These are phyloP conservation scores for Trichoderma asperelloides DNA, from an alignment of 495 filamentous ascomycete genomes.

Conservation along the genomic window DNA sequence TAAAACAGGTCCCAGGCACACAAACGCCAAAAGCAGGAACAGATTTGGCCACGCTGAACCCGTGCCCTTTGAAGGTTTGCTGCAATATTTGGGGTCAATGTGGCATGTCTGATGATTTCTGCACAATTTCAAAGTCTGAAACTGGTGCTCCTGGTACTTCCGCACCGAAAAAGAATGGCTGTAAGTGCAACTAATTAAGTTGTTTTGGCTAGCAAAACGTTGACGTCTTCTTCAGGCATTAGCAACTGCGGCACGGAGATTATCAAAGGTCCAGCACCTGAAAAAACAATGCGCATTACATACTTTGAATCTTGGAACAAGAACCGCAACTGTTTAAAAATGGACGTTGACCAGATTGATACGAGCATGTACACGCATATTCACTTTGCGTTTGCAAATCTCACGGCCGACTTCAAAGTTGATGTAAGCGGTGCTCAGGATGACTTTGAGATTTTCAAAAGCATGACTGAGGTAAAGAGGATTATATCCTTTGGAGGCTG, in stretches of 20 bases:
- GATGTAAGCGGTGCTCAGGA: background rate
- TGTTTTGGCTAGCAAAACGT: too few relatives aligned
- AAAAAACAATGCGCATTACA: slow-evolving; percentile 12
- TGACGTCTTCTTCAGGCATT: slow-evolving; percentile 19
- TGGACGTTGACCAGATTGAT: slow-evolving; percentile 19
- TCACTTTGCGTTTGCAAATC: slow-evolving; percentile 33
- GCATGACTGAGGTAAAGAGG: slow-evolving; percentile 19
- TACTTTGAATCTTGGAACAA: slow-evolving; percentile 25
- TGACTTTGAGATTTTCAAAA: slow-evolving; percentile 19
- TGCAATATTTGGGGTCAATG: slow-evolving; percentile 36
- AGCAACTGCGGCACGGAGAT: slow-evolving; percentile 39
- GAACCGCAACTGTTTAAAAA: slow-evolving; percentile 19
- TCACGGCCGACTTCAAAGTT: background rate
- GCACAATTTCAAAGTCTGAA: slow-evolving; percentile 18
- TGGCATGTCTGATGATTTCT: slow-evolving; percentile 41
- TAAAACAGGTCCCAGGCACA: slow-evolving; percentile 25
- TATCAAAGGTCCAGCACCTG: slow-evolving; percentile 16
- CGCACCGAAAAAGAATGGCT: slow-evolving; percentile 27
- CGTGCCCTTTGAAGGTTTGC: slow-evolving; percentile 29
- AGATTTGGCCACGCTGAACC: slow-evolving; percentile 22
- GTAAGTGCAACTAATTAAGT: too few relatives aligned
- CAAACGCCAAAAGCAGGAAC: slow-evolving; percentile 11
- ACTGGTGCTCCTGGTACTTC: slow-evolving; percentile 33
- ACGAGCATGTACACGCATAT: slow-evolving; percentile 32
- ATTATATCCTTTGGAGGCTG: slow-evolving; percentile 43